phyloP scores from a whole-genome alignment of 1,284 basidiomycete genomes.

The Malassezia brasiliensis region DNA sequence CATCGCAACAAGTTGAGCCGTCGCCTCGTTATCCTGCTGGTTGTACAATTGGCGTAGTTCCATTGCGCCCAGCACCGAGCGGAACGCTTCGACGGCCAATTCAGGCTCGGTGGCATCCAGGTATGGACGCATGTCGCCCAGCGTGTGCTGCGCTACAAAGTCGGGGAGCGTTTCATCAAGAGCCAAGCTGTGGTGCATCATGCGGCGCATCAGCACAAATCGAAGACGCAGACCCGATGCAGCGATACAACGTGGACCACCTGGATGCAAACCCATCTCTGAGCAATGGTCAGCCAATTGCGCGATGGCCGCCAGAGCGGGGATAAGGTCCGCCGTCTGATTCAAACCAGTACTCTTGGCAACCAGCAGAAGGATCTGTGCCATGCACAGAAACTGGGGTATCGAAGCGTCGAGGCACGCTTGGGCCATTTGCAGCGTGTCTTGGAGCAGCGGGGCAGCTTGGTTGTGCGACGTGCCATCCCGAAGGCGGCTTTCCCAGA shows the following conservation, averaged over 20 bases:
- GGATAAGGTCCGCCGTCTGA: background rate
- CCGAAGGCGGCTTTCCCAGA: background rate
- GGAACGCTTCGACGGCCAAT: background rate
- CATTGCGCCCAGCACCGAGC: background rate
- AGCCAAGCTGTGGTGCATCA: background rate
- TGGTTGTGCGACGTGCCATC: slow-evolving; percentile 1
- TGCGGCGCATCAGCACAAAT: background rate
- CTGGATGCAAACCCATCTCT: background rate
- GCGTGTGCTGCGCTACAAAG: background rate
- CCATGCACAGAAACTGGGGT: background rate
- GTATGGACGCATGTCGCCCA: background rate
- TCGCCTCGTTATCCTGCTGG: background rate
- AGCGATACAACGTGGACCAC: background rate
- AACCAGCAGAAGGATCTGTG: background rate
- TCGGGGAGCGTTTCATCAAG: background rate
- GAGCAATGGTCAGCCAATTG: background rate
- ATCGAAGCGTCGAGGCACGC: background rate
- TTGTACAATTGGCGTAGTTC: background rate
- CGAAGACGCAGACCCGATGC: background rate
- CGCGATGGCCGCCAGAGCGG: background rate
- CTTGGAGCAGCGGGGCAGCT: background rate
- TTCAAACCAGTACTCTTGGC: background rate
- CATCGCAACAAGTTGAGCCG: background rate
- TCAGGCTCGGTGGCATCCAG: background rate
- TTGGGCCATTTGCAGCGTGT: background rate